Base-by-base conservation (phyloP, 1,284 basidiomycete genomes). In the Microbotryum silenes-acaulis region DNA sequence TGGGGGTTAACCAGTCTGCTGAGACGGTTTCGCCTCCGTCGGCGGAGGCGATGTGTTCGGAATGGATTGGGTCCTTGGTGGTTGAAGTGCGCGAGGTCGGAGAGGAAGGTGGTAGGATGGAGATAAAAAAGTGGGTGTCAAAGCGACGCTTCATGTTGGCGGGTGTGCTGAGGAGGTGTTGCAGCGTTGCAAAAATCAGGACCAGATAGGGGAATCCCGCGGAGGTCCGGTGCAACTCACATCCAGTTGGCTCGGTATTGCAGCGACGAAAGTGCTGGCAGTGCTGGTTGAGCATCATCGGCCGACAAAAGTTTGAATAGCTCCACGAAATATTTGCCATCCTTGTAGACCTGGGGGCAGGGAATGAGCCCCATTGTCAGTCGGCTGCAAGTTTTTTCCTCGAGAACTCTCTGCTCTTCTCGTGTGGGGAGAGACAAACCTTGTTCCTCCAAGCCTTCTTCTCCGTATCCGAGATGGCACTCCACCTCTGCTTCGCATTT, bases 101-200 rank as follows among this genome's bases (percentile, higher is more conserved):
- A 7, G 65, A 61, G n/a, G 56, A 53, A 9, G 61, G 49, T 0
- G 68, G 66, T 18, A 70, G 63, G 44, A 73, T 53, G 23, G 68
- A 48, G 47, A 71, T 57, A 61, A 69, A 72, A 60, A 73, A 73
- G 51, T 64, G 65, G 3, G 72, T 73, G 57, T 73, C 70, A 64
- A 69, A 73, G 4, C 72, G 65, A 23, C 70, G 59, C 4, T 59
- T 67, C 14, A 64, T 54, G 29, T 56, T 27, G 6, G 29, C 50
- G 1, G 66, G 67, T 2, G 67, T 71, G 23, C 65, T 67, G 55
- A 16, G 10, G 9, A 33, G 29, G 1, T 8, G 31, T 54, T 42
- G 9, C 29, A 23, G 12, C 37, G 16, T 18, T 6, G 16, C 37
- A 12, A 6, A 42, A 14, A 5, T 42, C 37, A 42, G 37, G 14